Evolutionary conservation across 345 rosid genomes (phyloP).

Genomic region (Salix purpurea): DNA sequence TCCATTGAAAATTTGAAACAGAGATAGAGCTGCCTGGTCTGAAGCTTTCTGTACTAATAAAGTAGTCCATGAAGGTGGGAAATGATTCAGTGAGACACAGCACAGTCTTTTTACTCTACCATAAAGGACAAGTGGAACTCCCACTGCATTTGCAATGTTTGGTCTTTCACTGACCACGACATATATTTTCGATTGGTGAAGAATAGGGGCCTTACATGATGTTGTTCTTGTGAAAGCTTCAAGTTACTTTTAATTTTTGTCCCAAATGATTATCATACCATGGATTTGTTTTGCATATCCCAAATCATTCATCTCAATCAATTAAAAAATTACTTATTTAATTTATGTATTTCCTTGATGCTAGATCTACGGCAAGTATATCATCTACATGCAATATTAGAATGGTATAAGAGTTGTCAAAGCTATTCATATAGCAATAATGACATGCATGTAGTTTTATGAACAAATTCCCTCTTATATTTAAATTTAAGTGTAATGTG

Average conservation of each 20-base stretch:
- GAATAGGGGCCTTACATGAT: too few relatives aligned
- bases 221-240: neutral
- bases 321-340: neutral
- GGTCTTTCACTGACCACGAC: too few relatives aligned
- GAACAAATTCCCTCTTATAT: neutral
- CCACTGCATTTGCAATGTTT: too few relatives aligned
- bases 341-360: neutral
- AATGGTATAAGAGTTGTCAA: neutral
- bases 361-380: neutral
- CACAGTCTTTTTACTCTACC: neutral
- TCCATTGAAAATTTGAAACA: conserved; percentile 13
- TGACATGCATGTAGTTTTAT: neutral
- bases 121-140: too few relatives aligned
- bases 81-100: neutral
- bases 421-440: neutral
- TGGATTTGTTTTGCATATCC: neutral
- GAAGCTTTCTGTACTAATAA: neutral
- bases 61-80: neutral
- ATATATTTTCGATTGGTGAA: too few relatives aligned
- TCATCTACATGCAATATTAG: neutral
- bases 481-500: too few relatives aligned
- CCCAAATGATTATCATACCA: neutral
- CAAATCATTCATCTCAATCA: neutral
- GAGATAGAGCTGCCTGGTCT: neutral
- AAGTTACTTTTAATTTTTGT: neutral